Evolutionary conservation across 257 asterid genomes (phyloP).

Genomic region (Ajuga chamaepitys): DNA sequence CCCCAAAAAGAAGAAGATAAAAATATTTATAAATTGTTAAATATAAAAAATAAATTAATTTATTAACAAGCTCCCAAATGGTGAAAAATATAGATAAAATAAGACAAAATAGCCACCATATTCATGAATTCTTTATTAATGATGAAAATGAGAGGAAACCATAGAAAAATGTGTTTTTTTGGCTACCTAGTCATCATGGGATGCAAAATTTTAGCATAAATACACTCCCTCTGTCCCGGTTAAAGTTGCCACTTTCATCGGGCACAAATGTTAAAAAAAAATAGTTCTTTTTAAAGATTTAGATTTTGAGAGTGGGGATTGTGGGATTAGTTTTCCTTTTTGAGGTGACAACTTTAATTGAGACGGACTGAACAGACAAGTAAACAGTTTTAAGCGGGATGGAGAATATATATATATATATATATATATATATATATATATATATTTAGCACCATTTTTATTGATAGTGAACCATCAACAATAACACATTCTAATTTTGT

Average conservation of each 20-base stretch:
- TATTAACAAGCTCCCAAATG: neutral
- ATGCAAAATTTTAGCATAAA: neutral
- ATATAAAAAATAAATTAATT: too few relatives aligned
- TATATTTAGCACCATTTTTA: neutral
- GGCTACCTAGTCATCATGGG: constrained; percentile 21
- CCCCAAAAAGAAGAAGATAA: neutral
- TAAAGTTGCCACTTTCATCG: too few relatives aligned
- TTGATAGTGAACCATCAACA: neutral
- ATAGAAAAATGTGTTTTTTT: constrained; percentile 6
- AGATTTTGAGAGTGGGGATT: too few relatives aligned
- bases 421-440: too few relatives aligned
- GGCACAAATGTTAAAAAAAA: too few relatives aligned
- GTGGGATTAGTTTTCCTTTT: too few relatives aligned
- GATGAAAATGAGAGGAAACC: constrained; percentile 28
- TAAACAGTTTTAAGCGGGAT: too few relatives aligned
- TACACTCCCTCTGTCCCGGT: too few relatives aligned
- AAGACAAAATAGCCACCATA: constrained; percentile 23
- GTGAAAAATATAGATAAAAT: constrained; percentile 8
- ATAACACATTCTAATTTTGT: neutral
- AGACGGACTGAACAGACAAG: too few relatives aligned
- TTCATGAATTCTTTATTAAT: neutral
- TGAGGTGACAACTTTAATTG: too few relatives aligned
- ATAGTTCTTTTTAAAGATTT: too few relatives aligned
- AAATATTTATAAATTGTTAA: neutral
- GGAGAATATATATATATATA: too few relatives aligned